These are phyloP conservation scores for Lolium perenne DNA, from an alignment of 176 grass and related monocot species.

Conservation along the genomic window DNA sequence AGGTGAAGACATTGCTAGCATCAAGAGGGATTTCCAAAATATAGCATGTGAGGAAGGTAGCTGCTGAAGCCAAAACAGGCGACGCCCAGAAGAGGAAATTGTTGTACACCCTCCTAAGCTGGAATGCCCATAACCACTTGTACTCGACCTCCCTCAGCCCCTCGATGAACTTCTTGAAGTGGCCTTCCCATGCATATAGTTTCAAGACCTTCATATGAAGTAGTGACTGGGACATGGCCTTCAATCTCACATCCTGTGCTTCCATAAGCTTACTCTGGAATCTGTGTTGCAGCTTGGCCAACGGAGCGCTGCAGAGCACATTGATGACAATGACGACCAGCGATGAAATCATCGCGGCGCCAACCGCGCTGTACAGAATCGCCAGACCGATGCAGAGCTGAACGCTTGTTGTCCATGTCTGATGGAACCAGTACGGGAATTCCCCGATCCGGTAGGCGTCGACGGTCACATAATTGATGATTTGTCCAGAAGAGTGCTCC, in stretches of 20 bases:
- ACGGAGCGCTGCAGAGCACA: conserved; percentile 75
- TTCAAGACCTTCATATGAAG: conserved; percentile 85
- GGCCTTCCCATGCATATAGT: conserved; percentile 94
- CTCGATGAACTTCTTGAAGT: conserved; percentile 87
- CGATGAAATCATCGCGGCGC: conserved; percentile 68
- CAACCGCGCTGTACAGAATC: conserved; percentile 82
- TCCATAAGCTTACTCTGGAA: conserved; percentile 86
- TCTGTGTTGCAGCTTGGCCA: conserved; percentile 84
- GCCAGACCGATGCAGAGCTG: conserved; percentile 75
- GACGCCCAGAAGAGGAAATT: conserved; percentile 87
- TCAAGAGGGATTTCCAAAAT: conserved; percentile 69
- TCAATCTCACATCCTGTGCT: conserved; percentile 84
- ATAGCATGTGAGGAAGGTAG: conserved; percentile 86
- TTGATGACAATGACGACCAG: conserved; percentile 76
- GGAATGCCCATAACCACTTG: conserved; percentile 77
- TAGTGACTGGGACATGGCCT: conserved; percentile 81
- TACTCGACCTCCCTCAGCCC: conserved; percentile 71
- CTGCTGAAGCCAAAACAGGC: conserved; percentile 81
- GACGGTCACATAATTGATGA: conserved; percentile 91
- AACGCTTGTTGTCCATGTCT: conserved; percentile 85
- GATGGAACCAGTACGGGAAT: conserved; percentile 95
- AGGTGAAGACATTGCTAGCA: conserved; percentile 89
- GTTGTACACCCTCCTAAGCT: conserved; percentile 84
- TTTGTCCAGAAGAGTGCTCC: conserved; percentile 82
- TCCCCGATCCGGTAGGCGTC: conserved; percentile 92